phyloP scores from a whole-genome alignment of 2,329 filamentous ascomycete species.

The Lecanicillium sp. region DNA sequence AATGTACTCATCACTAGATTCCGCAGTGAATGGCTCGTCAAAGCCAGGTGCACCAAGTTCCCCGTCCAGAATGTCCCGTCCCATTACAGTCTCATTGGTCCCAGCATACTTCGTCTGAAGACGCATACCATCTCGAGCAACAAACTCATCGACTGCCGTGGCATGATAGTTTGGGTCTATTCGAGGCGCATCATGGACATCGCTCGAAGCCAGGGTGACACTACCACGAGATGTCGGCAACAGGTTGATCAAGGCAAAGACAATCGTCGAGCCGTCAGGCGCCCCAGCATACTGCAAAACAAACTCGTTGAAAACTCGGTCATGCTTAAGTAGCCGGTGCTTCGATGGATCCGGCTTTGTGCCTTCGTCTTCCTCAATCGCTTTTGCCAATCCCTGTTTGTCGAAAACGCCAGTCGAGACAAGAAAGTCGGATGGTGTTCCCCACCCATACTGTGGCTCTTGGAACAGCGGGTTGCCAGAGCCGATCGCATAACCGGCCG shows the following conservation, averaged over 20 bases:
- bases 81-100: slow-evolving; percentile 13
- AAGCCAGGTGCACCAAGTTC: slow-evolving; percentile 12
- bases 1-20: slow-evolving; percentile 20
- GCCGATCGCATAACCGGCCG: slow-evolving; percentile 22
- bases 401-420: slow-evolving; percentile 17
- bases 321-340: slow-evolving; percentile 22
- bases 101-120: slow-evolving; percentile 11
- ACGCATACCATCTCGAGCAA: slow-evolving; percentile 18
- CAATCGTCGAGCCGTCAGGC: slow-evolving; percentile 14
- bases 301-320: slow-evolving; percentile 13
- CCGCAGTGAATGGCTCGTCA: slow-evolving; percentile 11
- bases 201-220: slow-evolving; percentile 14
- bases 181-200: slow-evolving; percentile 13
- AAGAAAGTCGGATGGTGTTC: slow-evolving; percentile 28
- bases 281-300: slow-evolving; percentile 14
- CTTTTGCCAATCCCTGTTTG: slow-evolving; percentile 19
- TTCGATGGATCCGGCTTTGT: slow-evolving; percentile 18
- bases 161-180: slow-evolving; percentile 22
- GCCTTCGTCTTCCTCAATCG: slow-evolving; percentile 25
- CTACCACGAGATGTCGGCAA: slow-evolving; percentile 19
- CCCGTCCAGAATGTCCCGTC: slow-evolving; percentile 16
- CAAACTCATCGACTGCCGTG: slow-evolving; percentile 21
- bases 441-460: slow-evolving; percentile 25
- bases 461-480: slow-evolving; percentile 25
- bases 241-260: slow-evolving; percentile 14